Percentiles rank a stretch among this genome's conserved stretches.
These are phyloP conservation scores for Fusarium subglutinans DNA, from an alignment of 2,329 filamentous ascomycete genomes.

Conservation along the genomic window DNA sequence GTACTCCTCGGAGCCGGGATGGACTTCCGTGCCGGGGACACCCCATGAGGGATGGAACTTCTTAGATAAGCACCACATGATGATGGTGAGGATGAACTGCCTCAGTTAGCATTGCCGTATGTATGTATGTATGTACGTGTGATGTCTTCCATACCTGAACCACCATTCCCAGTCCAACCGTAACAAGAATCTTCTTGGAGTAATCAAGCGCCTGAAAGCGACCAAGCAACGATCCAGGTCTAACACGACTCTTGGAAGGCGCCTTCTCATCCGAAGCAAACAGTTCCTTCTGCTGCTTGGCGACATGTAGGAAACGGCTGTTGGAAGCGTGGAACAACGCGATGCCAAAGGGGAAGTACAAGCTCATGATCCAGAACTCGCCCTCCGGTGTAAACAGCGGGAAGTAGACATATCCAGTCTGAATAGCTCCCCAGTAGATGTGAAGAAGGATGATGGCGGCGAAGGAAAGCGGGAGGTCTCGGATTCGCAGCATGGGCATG, in stretches of 20 bases:
- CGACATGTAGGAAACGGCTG: constrained; percentile 67
- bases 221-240: constrained; percentile 43
- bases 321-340: constrained; percentile 73
- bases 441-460: constrained; percentile 53
- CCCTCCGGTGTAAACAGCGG: constrained; percentile 58
- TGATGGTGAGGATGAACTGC: constrained; percentile 65
- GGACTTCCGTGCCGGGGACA: constrained; percentile 69
- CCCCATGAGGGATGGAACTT: constrained; percentile 72
- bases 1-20: constrained; percentile 60
- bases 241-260: constrained; percentile 16
- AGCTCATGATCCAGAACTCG: constrained; percentile 74
- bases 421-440: constrained; percentile 54
- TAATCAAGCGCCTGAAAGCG: constrained; percentile 55
- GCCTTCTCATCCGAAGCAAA: constrained; percentile 36
- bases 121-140: accelerated
- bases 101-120: not conserved
- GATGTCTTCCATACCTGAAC: constrained; percentile 58
- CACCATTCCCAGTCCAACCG: constrained; percentile 63
- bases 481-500: constrained; percentile 53
- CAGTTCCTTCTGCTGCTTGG: constrained; percentile 61
- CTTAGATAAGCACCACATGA: constrained; percentile 70
- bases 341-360: constrained; percentile 71
- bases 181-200: constrained; percentile 58
- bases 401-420: constrained; percentile 52
- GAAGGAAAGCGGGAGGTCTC: constrained; percentile 53